Conservation (phyloP, 2,329 filamentous ascomycete genomes). For the Aspergillus glaucus region DNA sequence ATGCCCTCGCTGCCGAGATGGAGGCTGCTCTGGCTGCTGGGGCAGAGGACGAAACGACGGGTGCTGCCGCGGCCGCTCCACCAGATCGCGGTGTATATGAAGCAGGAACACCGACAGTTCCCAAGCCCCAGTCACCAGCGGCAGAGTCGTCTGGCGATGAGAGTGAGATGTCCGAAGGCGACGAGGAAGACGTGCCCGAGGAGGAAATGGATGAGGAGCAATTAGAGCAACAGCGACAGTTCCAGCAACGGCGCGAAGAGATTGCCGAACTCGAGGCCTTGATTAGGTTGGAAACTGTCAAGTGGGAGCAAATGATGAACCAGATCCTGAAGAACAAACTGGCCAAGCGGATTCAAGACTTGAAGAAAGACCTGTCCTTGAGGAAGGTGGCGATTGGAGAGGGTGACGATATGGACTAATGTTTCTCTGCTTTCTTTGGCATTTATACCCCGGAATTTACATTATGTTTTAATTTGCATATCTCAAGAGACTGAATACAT, state of each 20-base stretch:
- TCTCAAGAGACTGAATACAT: neutral
- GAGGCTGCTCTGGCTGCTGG: slow-evolving; percentile 38
- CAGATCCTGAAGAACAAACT: slow-evolving; percentile 39
- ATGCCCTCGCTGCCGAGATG: slow-evolving; percentile 39
- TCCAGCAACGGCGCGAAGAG: slow-evolving; percentile 41
- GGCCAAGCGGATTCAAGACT: slow-evolving; percentile 37
- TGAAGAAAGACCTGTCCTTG: slow-evolving; percentile 39
- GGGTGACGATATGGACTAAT: slow-evolving; percentile 26
- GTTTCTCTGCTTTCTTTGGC: slow-evolving; percentile 6
- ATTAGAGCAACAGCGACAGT: slow-evolving; percentile 34
- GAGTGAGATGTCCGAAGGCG: slow-evolving; percentile 32
- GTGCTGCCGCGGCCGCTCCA: slow-evolving; percentile 15
- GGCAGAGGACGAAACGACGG: slow-evolving; percentile 21
- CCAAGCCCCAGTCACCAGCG: slow-evolving; percentile 26
- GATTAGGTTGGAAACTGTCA: slow-evolving; percentile 32
- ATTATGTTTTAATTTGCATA: neutral
- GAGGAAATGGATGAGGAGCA: slow-evolving; percentile 40
- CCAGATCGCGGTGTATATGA: slow-evolving; percentile 17
- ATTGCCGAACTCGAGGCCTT: slow-evolving; percentile 38
- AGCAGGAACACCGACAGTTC: slow-evolving; percentile 26
- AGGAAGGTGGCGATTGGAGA: slow-evolving; percentile 40
- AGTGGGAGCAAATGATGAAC: slow-evolving; percentile 37
- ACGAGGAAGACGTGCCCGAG: slow-evolving; percentile 29
- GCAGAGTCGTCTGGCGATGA: slow-evolving; percentile 39
- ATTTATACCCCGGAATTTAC: neutral